Base-by-base conservation (phyloP, 257 asterid species). In the Ballota nigra region DNA sequence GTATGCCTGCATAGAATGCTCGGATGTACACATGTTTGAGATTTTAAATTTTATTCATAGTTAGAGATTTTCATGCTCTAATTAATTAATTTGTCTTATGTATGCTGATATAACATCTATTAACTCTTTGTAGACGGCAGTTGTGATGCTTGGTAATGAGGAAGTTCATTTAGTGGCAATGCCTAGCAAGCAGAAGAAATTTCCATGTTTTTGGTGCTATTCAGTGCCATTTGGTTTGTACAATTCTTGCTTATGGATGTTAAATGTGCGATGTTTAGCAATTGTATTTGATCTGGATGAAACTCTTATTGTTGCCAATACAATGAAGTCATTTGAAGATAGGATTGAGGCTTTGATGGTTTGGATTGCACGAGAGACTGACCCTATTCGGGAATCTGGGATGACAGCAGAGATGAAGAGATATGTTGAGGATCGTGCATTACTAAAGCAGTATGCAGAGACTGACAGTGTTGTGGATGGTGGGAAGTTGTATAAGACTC, bases 151-250 rank as follows among this genome's bases (percentile, higher is more conserved):
- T 69, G 97, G 92, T 58, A 79, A 72, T 47, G 98, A 92, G 75
- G 99, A 95, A 80, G 73, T 95, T 59, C 99, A 95, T 84, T 81
- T 95, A 75, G 98, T 95, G 79, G 99, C 98, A 73, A 95, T 95
- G 99, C 96, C 96, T 38, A 95, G 99, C 83, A 92, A 82, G 84
- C 92, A 85, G 82, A 85, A 92, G 86, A 86, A 83, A 69, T 95
- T 88, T 75, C 99, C 99, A 12, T 92, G 99, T 77, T 95, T 95
- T 74, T 95, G 99, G 99, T 95, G 99, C 86, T 95, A 83, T 73
- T 83, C 90, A 0, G 96, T 89, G 76, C 91, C 95, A 16, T 38
- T 70, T 79, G 97, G 97, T 68, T 69, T 92, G 77, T 95, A 95
- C 68, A 71, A 65, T 26, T 74, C 96, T 1, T 84, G 98, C 66